These are phyloP conservation scores for Dendrobium catenatum DNA, from an alignment of 106 monocot species.

Conservation along the genomic window DNA sequence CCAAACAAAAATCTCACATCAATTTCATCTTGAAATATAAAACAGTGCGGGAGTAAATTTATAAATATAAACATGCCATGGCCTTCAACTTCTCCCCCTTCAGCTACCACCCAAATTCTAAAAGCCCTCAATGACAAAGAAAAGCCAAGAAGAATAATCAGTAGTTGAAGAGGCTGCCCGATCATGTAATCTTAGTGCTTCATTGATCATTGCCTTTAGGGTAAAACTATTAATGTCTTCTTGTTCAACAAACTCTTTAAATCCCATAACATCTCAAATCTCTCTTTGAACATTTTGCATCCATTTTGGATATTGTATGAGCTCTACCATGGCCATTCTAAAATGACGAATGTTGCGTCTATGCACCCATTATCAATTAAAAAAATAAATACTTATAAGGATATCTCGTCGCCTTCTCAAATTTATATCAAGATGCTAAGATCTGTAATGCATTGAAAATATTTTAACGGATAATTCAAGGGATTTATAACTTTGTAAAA, in stretches of 20 bases:
- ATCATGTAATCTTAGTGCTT: neutral
- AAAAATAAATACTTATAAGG: neutral
- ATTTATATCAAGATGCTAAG: too few species aligned
- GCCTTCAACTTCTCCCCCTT: too few species aligned
- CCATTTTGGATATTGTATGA: conserved; percentile 11
- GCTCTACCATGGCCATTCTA: conserved; percentile 32
- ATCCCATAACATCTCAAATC: neutral
- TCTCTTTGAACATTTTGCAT: conserved; percentile 26
- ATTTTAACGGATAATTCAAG: neutral
- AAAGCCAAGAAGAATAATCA: too few species aligned
- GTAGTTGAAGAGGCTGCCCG: neutral
- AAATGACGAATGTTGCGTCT: conserved; percentile 3
- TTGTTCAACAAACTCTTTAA: neutral
- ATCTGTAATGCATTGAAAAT: too few species aligned
- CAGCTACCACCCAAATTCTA: too few species aligned
- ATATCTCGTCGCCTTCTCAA: too few species aligned
- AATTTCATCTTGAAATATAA: too few species aligned
- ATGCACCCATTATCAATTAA: conserved; percentile 5
- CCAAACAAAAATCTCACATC: too few species aligned
- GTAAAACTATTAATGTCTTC: neutral
- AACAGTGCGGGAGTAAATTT: too few species aligned
- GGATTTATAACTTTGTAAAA: too few species aligned
- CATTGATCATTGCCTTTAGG: conserved; percentile 11
- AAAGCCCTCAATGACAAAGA: too few species aligned
- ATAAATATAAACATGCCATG: too few species aligned